A percentile compares a stretch with the other conserved stretches of the same genome.
Conservation (phyloP, 345 rosid genomes). For the Sisymbrium altissimum region DNA sequence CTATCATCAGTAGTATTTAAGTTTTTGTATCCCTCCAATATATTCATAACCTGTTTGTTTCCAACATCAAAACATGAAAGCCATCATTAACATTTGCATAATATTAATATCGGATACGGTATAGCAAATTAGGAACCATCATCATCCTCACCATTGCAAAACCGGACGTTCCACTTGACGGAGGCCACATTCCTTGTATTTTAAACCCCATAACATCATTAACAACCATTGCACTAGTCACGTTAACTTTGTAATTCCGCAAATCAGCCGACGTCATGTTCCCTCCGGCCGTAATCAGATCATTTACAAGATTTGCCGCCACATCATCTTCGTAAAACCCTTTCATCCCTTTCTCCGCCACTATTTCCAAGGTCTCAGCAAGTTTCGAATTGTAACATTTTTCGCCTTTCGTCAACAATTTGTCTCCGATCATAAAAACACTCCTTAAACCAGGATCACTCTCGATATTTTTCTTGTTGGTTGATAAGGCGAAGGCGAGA, state of each 20-base stretch:
- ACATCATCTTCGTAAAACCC: constrained; percentile 58
- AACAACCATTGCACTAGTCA: constrained; percentile 52
- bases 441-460: constrained; percentile 49
- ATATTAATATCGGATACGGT: not conserved
- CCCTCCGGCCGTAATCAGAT: constrained; percentile 61
- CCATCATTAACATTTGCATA: constrained; percentile 9
- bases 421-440: constrained; percentile 59
- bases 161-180: constrained; percentile 73
- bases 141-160: constrained; percentile 64
- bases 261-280: constrained; percentile 75
- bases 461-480: constrained; percentile 14
- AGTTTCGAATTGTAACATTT: constrained; percentile 54
- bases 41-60: constrained; percentile 55
- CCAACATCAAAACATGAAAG: not conserved
- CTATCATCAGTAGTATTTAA: constrained; percentile 39
- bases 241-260: constrained; percentile 52
- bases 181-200: constrained; percentile 74
- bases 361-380: constrained; percentile 45
- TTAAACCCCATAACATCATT: constrained; percentile 51
- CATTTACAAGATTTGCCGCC: constrained; percentile 58
- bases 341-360: constrained; percentile 60
- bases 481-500: constrained; percentile 40
- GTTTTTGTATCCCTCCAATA: constrained; percentile 47
- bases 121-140: not conserved
- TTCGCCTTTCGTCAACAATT: constrained; percentile 53